A percentile compares a stretch with the other conserved stretches of the same genome.
phyloP scores from a whole-genome alignment of 495 filamentous ascomycete species.

The Talaromyces adpressus region DNA sequence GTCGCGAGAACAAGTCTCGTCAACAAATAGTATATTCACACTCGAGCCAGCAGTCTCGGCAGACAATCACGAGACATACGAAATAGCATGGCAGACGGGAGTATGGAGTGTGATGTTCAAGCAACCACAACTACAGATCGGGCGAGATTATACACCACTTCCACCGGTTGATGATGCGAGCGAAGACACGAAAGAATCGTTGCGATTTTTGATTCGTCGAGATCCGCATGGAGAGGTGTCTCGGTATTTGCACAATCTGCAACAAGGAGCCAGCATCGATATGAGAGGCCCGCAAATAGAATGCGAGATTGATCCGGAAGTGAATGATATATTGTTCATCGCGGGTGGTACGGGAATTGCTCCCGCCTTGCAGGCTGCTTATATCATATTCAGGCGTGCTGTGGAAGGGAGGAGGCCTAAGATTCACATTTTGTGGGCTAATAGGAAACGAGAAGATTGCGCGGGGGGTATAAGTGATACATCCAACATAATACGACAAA shows the following conservation, averaged over 20 bases:
- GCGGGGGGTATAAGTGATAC: conserved; percentile 35
- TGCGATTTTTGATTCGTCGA: conserved; percentile 50
- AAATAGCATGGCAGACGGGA: conserved; percentile 49
- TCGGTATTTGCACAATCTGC: conserved; percentile 58
- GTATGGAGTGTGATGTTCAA: conserved; percentile 88
- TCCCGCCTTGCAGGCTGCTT: conserved; percentile 74
- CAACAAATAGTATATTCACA: conserved; percentile 69
- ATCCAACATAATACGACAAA: conserved; percentile 7
- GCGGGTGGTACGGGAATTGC: conserved; percentile 94
- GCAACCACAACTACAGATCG: conserved; percentile 87
- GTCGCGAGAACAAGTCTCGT: conserved; percentile 60
- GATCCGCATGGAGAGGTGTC: conserved; percentile 57
- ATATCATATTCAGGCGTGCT: conserved; percentile 42
- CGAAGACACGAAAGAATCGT: conserved; percentile 27
- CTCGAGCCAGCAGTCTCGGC: conserved; percentile 41
- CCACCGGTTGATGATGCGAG: conserved; percentile 40
- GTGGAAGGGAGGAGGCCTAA: conserved; percentile 19
- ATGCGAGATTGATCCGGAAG: conserved; percentile 49
- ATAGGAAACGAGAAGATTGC: conserved; percentile 51
- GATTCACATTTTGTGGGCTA: conserved; percentile 66
- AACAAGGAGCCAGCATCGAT: conserved; percentile 55
- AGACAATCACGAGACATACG: conserved; percentile 34
- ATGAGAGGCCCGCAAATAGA: conserved; percentile 74
- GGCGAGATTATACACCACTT: conserved; percentile 80
- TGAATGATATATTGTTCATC: conserved; percentile 64